Evolutionary conservation across 805 yeast species (phyloP).

Genomic region (Teunomyces lycoperdinae): DNA sequence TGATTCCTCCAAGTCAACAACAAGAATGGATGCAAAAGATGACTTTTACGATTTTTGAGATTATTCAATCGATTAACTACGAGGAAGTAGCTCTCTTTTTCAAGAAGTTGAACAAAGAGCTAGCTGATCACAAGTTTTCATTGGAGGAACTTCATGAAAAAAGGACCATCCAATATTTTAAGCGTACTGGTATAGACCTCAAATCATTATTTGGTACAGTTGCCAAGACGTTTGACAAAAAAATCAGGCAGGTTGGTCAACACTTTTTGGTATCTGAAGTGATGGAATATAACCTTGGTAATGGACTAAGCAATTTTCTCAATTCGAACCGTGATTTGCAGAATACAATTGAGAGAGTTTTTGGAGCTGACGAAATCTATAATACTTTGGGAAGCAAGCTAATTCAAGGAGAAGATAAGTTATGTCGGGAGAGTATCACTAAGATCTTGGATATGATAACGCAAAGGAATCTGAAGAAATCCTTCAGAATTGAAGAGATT

Average conservation of each 20-base stretch:
- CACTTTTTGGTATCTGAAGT: background rate
- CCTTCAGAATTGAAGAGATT: background rate
- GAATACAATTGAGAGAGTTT: background rate
- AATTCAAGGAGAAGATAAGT: background rate
- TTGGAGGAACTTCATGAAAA: conserved; percentile 2
- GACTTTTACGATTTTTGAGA: conserved; percentile 6
- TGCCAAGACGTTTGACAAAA: background rate
- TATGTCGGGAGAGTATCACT: background rate
- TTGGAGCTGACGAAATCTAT: background rate
- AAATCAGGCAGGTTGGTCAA: background rate
- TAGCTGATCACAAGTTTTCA: conserved; percentile 5
- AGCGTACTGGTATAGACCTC: background rate
- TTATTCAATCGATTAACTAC: conserved; percentile 11
- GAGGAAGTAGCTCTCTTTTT: conserved; percentile 11
- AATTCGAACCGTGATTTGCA: conserved; percentile 4
- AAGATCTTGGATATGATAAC: background rate
- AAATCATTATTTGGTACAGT: background rate
- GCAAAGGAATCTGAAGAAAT: background rate
- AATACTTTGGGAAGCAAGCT: background rate
- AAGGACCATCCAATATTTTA: background rate
- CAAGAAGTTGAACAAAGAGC: conserved; percentile 1
- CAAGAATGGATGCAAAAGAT: conserved; percentile 11
- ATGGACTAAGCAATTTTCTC: conserved; percentile 10
- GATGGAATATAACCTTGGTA: conserved; percentile 9
- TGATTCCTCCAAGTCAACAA: conserved; percentile 6